Base-by-base conservation (phyloP, 371 early-diverging fungal genomes). In the Apophysomyces trapeziformis region DNA sequence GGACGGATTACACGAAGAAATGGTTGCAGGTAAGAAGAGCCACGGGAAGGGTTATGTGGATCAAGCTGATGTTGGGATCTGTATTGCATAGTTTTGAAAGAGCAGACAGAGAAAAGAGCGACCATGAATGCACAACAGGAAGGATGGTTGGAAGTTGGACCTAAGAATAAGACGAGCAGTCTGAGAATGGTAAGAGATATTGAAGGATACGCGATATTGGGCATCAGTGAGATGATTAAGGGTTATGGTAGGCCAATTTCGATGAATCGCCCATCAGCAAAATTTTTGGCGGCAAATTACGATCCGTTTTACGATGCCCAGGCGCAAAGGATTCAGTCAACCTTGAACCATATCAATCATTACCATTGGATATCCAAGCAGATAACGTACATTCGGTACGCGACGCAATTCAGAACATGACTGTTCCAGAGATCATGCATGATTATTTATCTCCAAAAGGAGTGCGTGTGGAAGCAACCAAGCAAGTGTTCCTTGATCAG, bases 1-100 rank as follows among this genome's bases (percentile, higher is more conserved):
- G 60, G 93, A 99, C 72, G 97, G 94, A 2, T 76, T 99, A 58
- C 95, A 97, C 74, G 97, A 97, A 68, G 99, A 99, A 70, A 87
- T 98, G 65, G 74, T 89, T 26, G 66, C 74, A 11, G 84, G 84
- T 83, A 73, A 21, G 63, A 69, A 47, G 32, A 73, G 56, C 6
- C 26, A 44, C 37, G 59, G 6, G 14, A 44, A 35, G 8, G 41
- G 41, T 41, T 8, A 37, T 12, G 37, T 37, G 21, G 21, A 21
- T 9, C 35, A 18, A 21, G 5, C n/a, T n/a, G 54, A n/a, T 21
- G 16, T 18, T 50, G n/a, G 5, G 5, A 16, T 16, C 18, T 50
- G 35, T 16, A 61, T 26, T 26, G 32, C 12, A 5, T 64, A 64
- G 68, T 79, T 7, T 39, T 79, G 21, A 78, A 72, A 57, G 70